A percentile compares a stretch with the other conserved stretches of the same genome.
phyloP scores from a whole-genome alignment of 78 protist genomes.

The Dictyostelium firmibasis region DNA sequence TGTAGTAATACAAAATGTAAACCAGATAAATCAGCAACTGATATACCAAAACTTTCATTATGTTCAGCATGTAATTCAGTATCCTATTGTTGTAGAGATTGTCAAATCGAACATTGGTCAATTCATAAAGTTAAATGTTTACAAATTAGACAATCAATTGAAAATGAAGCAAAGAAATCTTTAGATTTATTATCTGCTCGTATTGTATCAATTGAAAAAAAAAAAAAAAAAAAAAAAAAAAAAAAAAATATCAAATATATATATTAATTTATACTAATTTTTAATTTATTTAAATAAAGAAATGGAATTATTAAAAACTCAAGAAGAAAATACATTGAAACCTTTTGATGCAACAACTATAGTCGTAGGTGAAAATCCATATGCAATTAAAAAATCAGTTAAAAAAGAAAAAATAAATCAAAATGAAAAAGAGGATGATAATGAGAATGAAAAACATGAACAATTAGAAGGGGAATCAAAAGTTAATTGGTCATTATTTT shows the following conservation, averaged over 20 bases:
- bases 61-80: constrained; percentile 23
- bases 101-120: constrained; percentile 49
- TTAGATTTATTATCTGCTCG: neutral
- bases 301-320: constrained; percentile 2
- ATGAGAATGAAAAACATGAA: neutral
- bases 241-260: no score
- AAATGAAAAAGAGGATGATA: neutral
- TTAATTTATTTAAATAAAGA: neutral
- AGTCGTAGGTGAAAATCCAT: neutral
- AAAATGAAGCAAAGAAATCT: neutral
- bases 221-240: no score
- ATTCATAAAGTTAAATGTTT: constrained; percentile 32
- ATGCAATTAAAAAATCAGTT: neutral
- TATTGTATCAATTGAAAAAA: neutral
- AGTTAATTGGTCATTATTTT: neutral
- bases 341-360: neutral
- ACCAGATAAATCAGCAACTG: neutral
- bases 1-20: neutral
- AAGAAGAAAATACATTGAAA: neutral
- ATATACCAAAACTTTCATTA: neutral
- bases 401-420: neutral
- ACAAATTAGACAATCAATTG: neutral
- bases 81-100: constrained; percentile 50
- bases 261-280: neutral
- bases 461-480: neutral